Conservation (phyloP, 768 basidiomycete species). For the Rossbeevera mucosa region DNA sequence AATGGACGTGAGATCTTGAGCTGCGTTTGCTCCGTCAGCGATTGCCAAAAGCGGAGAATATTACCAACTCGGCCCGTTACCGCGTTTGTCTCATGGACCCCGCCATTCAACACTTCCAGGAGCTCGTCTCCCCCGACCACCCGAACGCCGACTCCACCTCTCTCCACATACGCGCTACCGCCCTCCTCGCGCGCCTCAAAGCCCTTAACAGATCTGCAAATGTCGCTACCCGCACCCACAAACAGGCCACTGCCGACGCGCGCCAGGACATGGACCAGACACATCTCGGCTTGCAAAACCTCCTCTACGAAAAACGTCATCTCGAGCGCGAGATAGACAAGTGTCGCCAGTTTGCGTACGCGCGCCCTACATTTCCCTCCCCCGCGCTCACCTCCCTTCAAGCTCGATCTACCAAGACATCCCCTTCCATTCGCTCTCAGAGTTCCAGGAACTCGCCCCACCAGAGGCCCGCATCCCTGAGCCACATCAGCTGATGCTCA, state of each 20-base stretch:
- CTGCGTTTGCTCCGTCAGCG: constrained; percentile 13
- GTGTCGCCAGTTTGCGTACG: constrained; percentile 88
- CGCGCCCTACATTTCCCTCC: constrained; percentile 7
- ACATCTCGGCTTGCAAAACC: constrained; percentile 79
- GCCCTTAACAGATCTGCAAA: constrained; percentile 73
- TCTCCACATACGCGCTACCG: constrained; percentile 62
- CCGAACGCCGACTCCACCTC: constrained; percentile 41
- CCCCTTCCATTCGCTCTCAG: constrained; percentile 63
- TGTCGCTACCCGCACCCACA: constrained; percentile 63
- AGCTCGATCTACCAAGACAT: constrained; percentile 90
- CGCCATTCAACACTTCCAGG: constrained; percentile 58
- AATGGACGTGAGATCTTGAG: constrained; percentile 19
- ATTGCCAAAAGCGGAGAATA: constrained; percentile 3
- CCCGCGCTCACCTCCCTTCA: not conserved
- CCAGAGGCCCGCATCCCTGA: constrained; percentile 59
- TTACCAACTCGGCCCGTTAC: not conserved
- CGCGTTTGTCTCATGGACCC: constrained; percentile 31
- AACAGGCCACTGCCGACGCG: constrained; percentile 67
- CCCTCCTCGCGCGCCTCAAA: constrained; percentile 77
- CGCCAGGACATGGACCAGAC: constrained; percentile 89
- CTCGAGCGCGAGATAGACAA: constrained; percentile 90
- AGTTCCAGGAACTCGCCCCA: constrained; percentile 68
- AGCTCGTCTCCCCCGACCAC: constrained; percentile 51
- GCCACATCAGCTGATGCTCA: constrained; percentile 83
- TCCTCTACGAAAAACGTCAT: constrained; percentile 85